Evolutionary conservation across 2,329 filamentous ascomycete species (phyloP).

Genomic region (Penicillium sclerotigenum): DNA sequence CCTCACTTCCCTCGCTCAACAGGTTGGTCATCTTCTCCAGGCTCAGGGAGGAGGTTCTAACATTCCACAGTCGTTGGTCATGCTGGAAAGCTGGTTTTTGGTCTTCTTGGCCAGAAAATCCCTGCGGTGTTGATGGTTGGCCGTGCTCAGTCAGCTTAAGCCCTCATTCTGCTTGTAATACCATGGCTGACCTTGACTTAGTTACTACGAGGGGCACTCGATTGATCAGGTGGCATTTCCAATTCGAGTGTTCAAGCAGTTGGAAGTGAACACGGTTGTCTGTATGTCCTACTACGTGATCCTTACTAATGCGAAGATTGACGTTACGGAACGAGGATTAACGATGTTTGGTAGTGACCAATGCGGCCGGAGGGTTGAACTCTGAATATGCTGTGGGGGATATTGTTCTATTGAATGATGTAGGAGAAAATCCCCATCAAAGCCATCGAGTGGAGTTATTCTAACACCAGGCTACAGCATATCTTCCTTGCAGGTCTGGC

Average conservation of each 20-base stretch:
- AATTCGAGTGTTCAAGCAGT: constrained; percentile 60
- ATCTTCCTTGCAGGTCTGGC: constrained; percentile 62
- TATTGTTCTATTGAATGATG: constrained; percentile 63
- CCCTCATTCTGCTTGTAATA: neutral
- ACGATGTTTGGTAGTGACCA: constrained; percentile 52
- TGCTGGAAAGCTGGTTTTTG: constrained; percentile 64
- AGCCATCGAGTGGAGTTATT: neutral
- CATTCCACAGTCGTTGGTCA: constrained; percentile 52
- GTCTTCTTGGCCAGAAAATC: constrained; percentile 53
- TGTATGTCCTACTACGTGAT: constrained; percentile 37
- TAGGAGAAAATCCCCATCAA: constrained; percentile 31
- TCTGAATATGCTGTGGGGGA: constrained; percentile 63
- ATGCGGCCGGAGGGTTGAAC: constrained; percentile 65
- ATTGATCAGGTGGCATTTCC: constrained; percentile 63
- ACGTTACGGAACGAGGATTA: neutral
- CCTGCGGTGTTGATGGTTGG: constrained; percentile 63
- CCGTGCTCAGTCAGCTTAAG: constrained; percentile 57
- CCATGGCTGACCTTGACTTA: constrained; percentile 27
- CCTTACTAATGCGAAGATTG: neutral
- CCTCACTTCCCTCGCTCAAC: constrained; percentile 61
- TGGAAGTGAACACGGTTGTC: constrained; percentile 60
- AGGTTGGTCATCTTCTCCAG: constrained; percentile 42
- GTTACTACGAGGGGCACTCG: constrained; percentile 66
- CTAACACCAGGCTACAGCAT: constrained; percentile 45
- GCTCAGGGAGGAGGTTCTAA: constrained; percentile 8